Conservation (phyloP, 2,329 filamentous ascomycete genomes). For the Penicillium freii region DNA sequence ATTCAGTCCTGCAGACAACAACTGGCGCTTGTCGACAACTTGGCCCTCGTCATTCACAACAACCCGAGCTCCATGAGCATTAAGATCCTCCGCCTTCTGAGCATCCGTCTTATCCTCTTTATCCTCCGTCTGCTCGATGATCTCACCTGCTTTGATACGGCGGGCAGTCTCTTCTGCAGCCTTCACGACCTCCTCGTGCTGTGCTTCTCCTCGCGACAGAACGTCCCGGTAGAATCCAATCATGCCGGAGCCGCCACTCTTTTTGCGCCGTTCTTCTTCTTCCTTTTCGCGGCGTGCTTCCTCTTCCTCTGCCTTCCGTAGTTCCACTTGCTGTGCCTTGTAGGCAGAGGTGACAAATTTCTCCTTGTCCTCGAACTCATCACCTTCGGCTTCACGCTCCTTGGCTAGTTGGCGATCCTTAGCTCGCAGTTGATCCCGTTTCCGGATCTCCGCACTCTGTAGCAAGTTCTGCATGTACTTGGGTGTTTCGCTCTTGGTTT, state of each 20-base stretch:
- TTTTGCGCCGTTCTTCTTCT: slow-evolving; percentile 52
- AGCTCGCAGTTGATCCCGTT: slow-evolving; percentile 62
- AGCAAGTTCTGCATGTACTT: slow-evolving; percentile 63
- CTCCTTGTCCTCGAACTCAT: slow-evolving; percentile 65
- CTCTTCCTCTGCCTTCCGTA: slow-evolving; percentile 56
- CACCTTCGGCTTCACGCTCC: slow-evolving; percentile 64
- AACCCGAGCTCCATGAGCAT: slow-evolving; percentile 52
- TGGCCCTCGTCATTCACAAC: slow-evolving; percentile 64
- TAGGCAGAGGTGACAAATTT: slow-evolving; percentile 66
- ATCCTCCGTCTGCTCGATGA: slow-evolving; percentile 26
- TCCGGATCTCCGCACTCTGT: slow-evolving; percentile 59
- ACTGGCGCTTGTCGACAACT: slow-evolving; percentile 62
- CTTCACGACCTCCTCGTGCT: slow-evolving; percentile 57
- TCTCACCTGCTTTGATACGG: slow-evolving; percentile 36
- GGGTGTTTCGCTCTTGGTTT: slow-evolving; percentile 38
- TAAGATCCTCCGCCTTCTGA: slow-evolving; percentile 57
- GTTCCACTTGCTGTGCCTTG: slow-evolving; percentile 63
- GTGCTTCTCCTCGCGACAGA: slow-evolving; percentile 57
- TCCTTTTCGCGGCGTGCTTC: slow-evolving; percentile 54
- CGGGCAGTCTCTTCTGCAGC: slow-evolving; percentile 50
- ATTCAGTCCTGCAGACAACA: slow-evolving; percentile 62
- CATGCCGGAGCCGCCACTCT: slow-evolving; percentile 54
- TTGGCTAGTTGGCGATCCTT: slow-evolving; percentile 59
- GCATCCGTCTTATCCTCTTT: slow-evolving; percentile 47
- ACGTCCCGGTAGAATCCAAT: slow-evolving; percentile 60